Evolutionary conservation across 805 yeast genomes (phyloP).

Genomic region (Candida namnaoensis): DNA sequence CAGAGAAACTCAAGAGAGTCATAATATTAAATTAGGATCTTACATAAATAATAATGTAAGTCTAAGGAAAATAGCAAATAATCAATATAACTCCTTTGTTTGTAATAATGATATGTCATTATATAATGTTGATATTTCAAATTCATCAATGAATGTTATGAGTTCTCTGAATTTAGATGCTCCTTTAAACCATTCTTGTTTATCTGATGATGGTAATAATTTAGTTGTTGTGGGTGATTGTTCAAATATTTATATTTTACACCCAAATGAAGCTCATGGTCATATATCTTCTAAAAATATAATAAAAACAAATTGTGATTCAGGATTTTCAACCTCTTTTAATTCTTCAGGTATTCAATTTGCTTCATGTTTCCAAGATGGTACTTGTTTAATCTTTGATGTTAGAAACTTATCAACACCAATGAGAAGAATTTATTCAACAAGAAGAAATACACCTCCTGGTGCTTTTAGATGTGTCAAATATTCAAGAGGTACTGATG

Average conservation of each 20-base stretch:
- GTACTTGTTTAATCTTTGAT: slow-evolving; percentile 71
- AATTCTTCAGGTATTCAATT: slow-evolving; percentile 68
- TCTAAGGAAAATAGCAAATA: slow-evolving; percentile 32
- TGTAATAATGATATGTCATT: slow-evolving; percentile 80
- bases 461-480: slow-evolving; percentile 66
- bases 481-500: slow-evolving; percentile 62
- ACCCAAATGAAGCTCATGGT: slow-evolving; percentile 24
- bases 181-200: slow-evolving; percentile 67
- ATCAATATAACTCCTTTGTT: slow-evolving; percentile 47
- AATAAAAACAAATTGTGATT: slow-evolving; percentile 54
- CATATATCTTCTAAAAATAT: slow-evolving; percentile 19
- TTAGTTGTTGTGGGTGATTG: slow-evolving; percentile 74
- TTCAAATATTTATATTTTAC: slow-evolving; percentile 47
- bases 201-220: slow-evolving; percentile 53
- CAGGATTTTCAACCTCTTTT: slow-evolving; percentile 79
- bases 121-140: slow-evolving; percentile 52
- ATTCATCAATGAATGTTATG: slow-evolving; percentile 34
- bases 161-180: slow-evolving; percentile 43
- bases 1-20: slow-evolving; percentile 35
- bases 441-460: slow-evolving; percentile 41
- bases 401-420: slow-evolving; percentile 51
- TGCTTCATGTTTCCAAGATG: slow-evolving; percentile 82
- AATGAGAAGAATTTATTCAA: slow-evolving; percentile 45
- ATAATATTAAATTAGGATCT: slow-evolving; percentile 60
- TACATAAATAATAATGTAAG: slow-evolving; percentile 78